phyloP scores from a whole-genome alignment of 2,329 filamentous ascomycete species.

The Thielaviopsis ethacetica region DNA sequence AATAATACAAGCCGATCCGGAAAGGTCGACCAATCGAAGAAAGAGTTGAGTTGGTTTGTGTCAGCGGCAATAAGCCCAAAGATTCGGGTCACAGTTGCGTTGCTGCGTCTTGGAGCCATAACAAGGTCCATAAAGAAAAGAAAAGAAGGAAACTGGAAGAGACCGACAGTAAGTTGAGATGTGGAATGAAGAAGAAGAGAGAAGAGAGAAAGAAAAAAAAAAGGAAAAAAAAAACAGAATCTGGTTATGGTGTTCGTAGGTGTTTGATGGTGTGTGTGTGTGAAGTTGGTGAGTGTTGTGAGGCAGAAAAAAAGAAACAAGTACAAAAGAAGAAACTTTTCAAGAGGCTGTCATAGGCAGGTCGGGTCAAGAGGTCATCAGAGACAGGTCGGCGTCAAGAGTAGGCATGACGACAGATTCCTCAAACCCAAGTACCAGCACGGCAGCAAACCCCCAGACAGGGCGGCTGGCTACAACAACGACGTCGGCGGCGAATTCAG shows the following conservation, averaged over 20 bases:
- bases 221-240: background rate
- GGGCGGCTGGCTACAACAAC: background rate
- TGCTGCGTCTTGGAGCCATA: background rate
- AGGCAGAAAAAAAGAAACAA: background rate
- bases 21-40: background rate
- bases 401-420: too few species aligned
- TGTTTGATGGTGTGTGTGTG: background rate
- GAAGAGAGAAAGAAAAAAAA: background rate
- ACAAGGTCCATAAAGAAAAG: background rate
- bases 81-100: too few species aligned
- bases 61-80: background rate
- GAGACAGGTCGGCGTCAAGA: background rate
- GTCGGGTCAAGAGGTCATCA: slow-evolving; percentile 5
- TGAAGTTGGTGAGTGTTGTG: background rate
- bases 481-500: slow-evolving; percentile 8
- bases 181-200: background rate
- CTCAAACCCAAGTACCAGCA: too few species aligned
- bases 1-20: background rate
- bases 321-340: slow-evolving; percentile 5
- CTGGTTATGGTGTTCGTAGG: background rate
- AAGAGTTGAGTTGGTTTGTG: background rate
- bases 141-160: background rate
- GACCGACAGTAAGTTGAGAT: background rate
- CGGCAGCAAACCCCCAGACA: slow-evolving; percentile 15
- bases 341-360: slow-evolving; percentile 19